Conservation (phyloP, 2,329 filamentous ascomycete genomes). For the Colletotrichum phormii region DNA sequence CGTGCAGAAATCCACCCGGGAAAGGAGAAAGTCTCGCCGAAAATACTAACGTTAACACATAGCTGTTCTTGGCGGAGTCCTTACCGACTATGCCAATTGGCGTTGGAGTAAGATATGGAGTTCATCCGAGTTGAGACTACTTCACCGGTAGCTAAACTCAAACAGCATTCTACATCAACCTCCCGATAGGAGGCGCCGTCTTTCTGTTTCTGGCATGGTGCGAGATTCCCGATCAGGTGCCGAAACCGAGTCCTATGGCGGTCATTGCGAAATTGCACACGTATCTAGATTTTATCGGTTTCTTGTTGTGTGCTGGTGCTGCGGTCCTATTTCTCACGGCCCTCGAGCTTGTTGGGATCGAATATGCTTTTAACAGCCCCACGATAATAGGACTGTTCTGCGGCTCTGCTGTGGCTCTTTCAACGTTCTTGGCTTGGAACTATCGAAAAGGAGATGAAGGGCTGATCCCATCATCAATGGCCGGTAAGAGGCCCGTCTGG, state of each 20-base stretch:
- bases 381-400: slow-evolving; percentile 41
- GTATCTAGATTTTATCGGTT: slow-evolving; percentile 46
- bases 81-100: slow-evolving; percentile 52
- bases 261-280: slow-evolving; percentile 49
- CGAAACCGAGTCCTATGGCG: slow-evolving; percentile 39
- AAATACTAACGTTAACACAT: not conserved
- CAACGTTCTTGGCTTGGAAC: slow-evolving; percentile 42
- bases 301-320: slow-evolving; percentile 44
- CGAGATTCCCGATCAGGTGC: slow-evolving; percentile 51
- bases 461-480: slow-evolving; percentile 40
- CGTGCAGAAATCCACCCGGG: not conserved
- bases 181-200: slow-evolving; percentile 51
- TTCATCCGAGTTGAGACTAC: not conserved
- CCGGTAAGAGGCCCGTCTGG: slow-evolving; percentile 36
- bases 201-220: slow-evolving; percentile 47
- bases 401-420: slow-evolving; percentile 37
- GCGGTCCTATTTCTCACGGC: slow-evolving; percentile 48
- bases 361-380: slow-evolving; percentile 43
- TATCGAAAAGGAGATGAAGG: slow-evolving; percentile 41
- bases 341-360: slow-evolving; percentile 46
- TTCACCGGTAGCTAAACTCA: not conserved
- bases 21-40: slow-evolving; percentile 53
- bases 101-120: slow-evolving; percentile 50
- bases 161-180: slow-evolving; percentile 51
- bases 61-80: slow-evolving; percentile 56